phyloP scores from a whole-genome alignment of 1,284 basidiomycete genomes.

The Coniferiporia sulphurascens region DNA sequence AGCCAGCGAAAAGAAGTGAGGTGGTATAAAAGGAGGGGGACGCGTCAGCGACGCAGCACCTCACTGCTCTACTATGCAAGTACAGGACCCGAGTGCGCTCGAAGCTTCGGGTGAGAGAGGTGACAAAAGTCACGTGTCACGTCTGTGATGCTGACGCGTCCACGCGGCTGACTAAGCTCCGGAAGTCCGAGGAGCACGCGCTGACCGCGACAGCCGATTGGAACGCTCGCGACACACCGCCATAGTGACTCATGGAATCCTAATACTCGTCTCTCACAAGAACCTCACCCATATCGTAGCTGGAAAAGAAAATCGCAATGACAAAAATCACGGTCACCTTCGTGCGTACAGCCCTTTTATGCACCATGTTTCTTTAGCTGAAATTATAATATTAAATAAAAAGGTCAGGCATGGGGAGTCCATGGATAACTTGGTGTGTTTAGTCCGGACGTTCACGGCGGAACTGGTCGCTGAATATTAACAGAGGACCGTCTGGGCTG shows the following conservation, averaged over 20 bases:
- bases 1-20: background rate
- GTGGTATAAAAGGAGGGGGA: constrained; percentile 19
- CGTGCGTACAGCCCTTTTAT: constrained; percentile 21
- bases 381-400: background rate
- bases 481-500: constrained; percentile 68
- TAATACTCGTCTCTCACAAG: background rate
- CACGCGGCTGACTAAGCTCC: background rate
- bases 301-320: background rate
- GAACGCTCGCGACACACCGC: too few relatives aligned
- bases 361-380: background rate
- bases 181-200: too few relatives aligned
- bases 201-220: too few relatives aligned
- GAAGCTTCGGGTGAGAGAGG: constrained; percentile 11
- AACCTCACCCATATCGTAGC: background rate
- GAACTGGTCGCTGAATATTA: constrained; percentile 2
- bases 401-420: constrained; percentile 81
- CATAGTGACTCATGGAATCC: background rate
- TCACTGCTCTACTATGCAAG: too few relatives aligned
- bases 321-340: constrained; percentile 37
- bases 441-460: constrained; percentile 1
- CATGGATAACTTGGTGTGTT: constrained; percentile 56
- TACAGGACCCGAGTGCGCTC: constrained; percentile 12
- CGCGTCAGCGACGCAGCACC: constrained; percentile 18
- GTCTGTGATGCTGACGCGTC: background rate
- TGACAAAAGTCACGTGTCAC: background rate